Base-by-base conservation (phyloP, 495 filamentous ascomycete genomes). In the Hypoxylon intermedium region DNA sequence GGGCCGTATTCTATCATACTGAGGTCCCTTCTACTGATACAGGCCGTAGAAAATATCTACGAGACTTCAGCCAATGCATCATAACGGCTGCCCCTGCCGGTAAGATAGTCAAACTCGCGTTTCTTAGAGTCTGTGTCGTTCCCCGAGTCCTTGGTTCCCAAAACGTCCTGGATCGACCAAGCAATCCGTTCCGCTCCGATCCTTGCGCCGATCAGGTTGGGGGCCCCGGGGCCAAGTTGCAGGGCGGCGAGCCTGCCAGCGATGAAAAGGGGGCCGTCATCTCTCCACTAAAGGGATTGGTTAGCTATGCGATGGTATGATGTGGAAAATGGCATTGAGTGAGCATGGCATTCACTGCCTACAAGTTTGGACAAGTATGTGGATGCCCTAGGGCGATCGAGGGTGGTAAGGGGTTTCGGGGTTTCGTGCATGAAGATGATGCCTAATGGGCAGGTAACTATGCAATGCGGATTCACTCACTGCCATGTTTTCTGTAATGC, bases 131-230 rank as follows among this genome's bases (percentile, higher is more conserved):
- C 58, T 12, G 42, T 44, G 12, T 49, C 26, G 65, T 65, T 65
- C 53, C 54, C 43, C 9, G 41, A 59, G 11, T 70, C 60, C 28
- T 47, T 53, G 3, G 26, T 36, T 15, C 65, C 74, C 40, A 69
- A 19, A 37, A 82, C 63, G 59, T 85, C 82, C 58, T 82, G 77
- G 58, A 87, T 73, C 1, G 77, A 78, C 84, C 83, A 87, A 5
- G 82, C 77, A 37, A 88, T 79, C 46, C 85, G 73, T 72, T 88
- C 85, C 2, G 85, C 85, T 3, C 85, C 85, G 34, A 82, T 65
- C 48, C 84, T 79, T n/a, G 84, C 83, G 4, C 85, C 85, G 48
- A 85, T 85, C 2, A 88, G 73, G 70, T 88, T 87, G 12, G 79
- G 79, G 1, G 84, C 85, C 9, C 78, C 82, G 24, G 85, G 86